phyloP scores from a whole-genome alignment of 2,329 filamentous ascomycete genomes.

The Claviceps purpurea region DNA sequence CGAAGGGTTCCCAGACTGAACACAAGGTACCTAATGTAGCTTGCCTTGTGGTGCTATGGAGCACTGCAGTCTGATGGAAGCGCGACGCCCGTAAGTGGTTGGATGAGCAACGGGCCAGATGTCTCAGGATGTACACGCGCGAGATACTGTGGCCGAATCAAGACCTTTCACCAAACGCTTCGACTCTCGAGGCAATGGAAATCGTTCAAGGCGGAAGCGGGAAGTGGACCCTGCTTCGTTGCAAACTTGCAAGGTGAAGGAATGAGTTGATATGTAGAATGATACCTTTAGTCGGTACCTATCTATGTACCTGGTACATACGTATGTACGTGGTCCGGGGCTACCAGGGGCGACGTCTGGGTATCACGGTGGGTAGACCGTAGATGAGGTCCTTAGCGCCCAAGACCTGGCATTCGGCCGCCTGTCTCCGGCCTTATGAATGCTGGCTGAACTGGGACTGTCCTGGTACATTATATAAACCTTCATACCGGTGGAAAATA shows the following conservation, averaged over 20 bases:
- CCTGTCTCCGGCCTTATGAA: no score
- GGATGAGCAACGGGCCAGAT: background rate
- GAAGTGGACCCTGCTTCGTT: background rate
- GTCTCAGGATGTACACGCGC: background rate
- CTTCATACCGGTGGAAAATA: no score
- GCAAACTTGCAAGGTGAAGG: background rate
- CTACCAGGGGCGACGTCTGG: no score
- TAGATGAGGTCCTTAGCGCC: no score
- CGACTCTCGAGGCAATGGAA: background rate
- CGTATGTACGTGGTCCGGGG: no score
- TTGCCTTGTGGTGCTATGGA: background rate
- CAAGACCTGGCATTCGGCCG: no score
- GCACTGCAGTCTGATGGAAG: background rate
- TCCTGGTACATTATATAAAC: no score
- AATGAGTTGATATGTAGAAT: background rate
- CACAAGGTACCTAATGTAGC: background rate
- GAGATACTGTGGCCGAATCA: background rate
- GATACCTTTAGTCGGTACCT: background rate
- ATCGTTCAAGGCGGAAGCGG: background rate
- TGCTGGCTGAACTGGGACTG: no score
- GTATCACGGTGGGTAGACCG: no score
- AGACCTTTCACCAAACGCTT: background rate
- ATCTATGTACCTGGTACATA: no score
- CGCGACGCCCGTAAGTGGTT: background rate
- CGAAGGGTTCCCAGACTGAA: background rate